Evolutionary conservation across 2,329 filamentous ascomycete genomes (phyloP).

Genomic region (Ophiosphaerella narmari): DNA sequence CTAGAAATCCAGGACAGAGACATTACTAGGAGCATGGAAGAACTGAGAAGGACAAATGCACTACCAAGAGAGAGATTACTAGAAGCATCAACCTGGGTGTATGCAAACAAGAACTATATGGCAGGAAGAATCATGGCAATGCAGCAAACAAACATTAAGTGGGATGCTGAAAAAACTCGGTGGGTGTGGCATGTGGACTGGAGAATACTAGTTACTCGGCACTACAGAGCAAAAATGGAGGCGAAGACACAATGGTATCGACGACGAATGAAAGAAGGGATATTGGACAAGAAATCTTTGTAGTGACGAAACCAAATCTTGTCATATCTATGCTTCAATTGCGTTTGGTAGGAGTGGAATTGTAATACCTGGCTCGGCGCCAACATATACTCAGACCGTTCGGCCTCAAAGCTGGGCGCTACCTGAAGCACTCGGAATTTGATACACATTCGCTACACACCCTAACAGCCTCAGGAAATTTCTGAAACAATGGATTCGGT

Average conservation of each 20-base stretch:
- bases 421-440: constrained; percentile 4
- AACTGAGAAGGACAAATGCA: constrained; percentile 9
- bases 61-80: constrained; percentile 22
- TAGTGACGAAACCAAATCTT: background rate
- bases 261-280: background rate
- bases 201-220: constrained; percentile 20
- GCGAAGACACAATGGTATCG: background rate
- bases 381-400: background rate
- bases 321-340: too few relatives aligned
- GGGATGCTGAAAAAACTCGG: constrained; percentile 19
- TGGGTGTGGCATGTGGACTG: constrained; percentile 29
- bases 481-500: constrained; percentile 21
- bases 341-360: too few relatives aligned
- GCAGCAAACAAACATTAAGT: constrained; percentile 13
- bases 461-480: constrained; percentile 11
- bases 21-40: constrained; percentile 11
- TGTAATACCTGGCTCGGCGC: background rate
- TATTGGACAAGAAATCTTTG: background rate
- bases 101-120: constrained; percentile 15
- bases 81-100: constrained; percentile 22
- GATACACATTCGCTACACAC: constrained; percentile 22
- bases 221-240: constrained; percentile 17
- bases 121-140: constrained; percentile 13
- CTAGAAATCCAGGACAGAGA: constrained; percentile 3
- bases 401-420: background rate